phyloP scores from a whole-genome alignment of 352 stramenopile species.

The Hyaloperonospora arabidopsidis region DNA sequence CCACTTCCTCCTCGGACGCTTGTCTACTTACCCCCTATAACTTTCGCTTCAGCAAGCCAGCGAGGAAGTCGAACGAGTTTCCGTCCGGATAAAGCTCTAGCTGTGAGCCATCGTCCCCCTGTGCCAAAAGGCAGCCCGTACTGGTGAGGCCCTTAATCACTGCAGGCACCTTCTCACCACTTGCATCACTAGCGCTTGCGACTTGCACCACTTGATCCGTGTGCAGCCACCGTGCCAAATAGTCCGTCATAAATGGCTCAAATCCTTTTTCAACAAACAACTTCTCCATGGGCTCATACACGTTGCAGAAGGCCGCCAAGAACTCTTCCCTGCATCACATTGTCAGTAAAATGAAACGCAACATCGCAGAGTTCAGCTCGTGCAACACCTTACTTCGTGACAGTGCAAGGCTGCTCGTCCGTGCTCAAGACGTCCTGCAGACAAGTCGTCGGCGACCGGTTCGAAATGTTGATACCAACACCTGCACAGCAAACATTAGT shows the following conservation, averaged over 20 bases:
- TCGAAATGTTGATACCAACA: slow-evolving; percentile 87
- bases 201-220: slow-evolving; percentile 79
- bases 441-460: slow-evolving; percentile 78
- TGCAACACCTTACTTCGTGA: slow-evolving; percentile 60
- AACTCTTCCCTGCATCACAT: slow-evolving; percentile 61
- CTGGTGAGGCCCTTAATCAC: slow-evolving; percentile 73
- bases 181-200: slow-evolving; percentile 37
- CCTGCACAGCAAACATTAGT: slow-evolving; percentile 25
- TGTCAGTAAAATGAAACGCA: slow-evolving; percentile 6
- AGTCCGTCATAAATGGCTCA: slow-evolving; percentile 76
- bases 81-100: slow-evolving; percentile 86
- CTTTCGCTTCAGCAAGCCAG: slow-evolving; percentile 80
- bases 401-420: slow-evolving; percentile 40
- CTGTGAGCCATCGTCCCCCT: slow-evolving; percentile 44
- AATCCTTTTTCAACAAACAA: slow-evolving; percentile 79
- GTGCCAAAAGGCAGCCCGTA: slow-evolving; percentile 72
- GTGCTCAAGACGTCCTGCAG: slow-evolving; percentile 76
- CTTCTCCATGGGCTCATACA: slow-evolving; percentile 79
- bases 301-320: slow-evolving; percentile 82
- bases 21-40: slow-evolving; percentile 28
- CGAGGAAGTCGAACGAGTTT: slow-evolving; percentile 87
- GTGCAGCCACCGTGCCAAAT: slow-evolving; percentile 81
- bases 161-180: slow-evolving; percentile 36
- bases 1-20: neutral
- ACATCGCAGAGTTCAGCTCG: neutral